Evolutionary conservation across 176 grass and related monocot genomes (phyloP).

Genomic region (Ensete glaucum): DNA sequence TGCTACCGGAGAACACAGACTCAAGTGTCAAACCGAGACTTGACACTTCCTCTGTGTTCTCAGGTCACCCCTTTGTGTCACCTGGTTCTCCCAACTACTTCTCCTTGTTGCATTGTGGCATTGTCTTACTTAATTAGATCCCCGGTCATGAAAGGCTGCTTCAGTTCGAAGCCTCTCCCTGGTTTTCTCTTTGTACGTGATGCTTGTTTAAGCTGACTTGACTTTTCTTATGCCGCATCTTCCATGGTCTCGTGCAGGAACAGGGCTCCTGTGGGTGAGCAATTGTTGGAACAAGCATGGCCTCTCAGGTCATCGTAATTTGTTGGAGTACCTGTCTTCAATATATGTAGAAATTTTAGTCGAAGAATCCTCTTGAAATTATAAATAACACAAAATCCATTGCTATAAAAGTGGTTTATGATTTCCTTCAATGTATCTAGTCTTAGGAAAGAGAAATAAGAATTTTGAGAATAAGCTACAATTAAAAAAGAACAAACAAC

Average conservation of each 20-base stretch:
- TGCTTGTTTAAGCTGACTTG: neutral
- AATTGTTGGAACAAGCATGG: no score
- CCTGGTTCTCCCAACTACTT: neutral
- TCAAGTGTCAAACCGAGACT: neutral
- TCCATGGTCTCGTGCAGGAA: neutral
- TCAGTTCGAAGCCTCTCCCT: neutral
- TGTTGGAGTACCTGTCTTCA: no score
- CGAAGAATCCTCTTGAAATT: no score
- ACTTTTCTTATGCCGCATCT: neutral
- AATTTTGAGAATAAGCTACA: no score
- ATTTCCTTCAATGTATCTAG: no score
- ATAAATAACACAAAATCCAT: no score
- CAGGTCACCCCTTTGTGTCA: constrained; percentile 27
- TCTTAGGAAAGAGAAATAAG: no score
- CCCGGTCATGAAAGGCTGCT: neutral
- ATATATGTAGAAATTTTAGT: no score
- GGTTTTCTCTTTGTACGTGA: neutral
- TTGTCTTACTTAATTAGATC: neutral
- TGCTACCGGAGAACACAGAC: constrained; percentile 22
- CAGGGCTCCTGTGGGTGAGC: neutral
- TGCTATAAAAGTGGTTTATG: no score
- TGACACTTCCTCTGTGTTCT: constrained; percentile 21
- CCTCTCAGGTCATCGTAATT: no score
- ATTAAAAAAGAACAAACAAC: no score
- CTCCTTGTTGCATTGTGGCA: neutral